Conservation (phyloP, 2,329 filamentous ascomycete genomes). For the Fusarium napiforme region DNA sequence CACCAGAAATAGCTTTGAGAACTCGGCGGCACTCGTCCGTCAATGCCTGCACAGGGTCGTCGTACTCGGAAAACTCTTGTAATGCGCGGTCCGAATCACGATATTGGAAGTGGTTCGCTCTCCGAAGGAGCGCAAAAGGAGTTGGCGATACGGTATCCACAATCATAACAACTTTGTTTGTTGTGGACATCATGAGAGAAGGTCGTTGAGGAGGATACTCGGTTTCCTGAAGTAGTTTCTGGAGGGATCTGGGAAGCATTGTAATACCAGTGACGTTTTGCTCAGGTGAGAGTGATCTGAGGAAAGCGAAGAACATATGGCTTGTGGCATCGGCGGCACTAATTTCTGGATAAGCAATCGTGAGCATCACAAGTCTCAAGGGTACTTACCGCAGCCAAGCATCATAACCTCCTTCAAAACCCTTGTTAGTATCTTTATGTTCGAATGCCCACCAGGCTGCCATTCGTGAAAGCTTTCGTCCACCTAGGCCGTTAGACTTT, state of each 20-base stretch:
- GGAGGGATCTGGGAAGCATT: slow-evolving; percentile 86
- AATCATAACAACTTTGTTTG: slow-evolving; percentile 94
- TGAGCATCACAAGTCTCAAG: slow-evolving; percentile 4
- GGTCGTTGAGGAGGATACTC: slow-evolving; percentile 91
- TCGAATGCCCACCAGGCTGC: slow-evolving; percentile 99
- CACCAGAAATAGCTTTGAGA: slow-evolving; percentile 84
- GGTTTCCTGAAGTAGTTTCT: slow-evolving; percentile 89
- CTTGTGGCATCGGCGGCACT: slow-evolving; percentile 95
- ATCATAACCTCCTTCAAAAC: slow-evolving; percentile 94
- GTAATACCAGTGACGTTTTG: slow-evolving; percentile 82
- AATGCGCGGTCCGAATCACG: slow-evolving; percentile 87
- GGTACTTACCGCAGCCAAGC: slow-evolving; percentile 78
- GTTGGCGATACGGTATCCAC: slow-evolving; percentile 95
- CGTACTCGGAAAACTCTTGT: slow-evolving; percentile 85
- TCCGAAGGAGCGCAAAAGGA: slow-evolving; percentile 87
- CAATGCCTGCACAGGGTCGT: slow-evolving; percentile 87
- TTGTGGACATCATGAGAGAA: slow-evolving; percentile 79
- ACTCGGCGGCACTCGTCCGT: slow-evolving; percentile 96
- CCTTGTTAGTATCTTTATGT: slow-evolving; percentile 84
- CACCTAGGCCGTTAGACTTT: slow-evolving; percentile 92
- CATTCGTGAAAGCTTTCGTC: slow-evolving; percentile 92
- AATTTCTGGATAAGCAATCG: slow-evolving; percentile 26
- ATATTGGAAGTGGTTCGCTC: slow-evolving; percentile 95
- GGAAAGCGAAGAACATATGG: slow-evolving; percentile 97
- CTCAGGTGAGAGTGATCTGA: slow-evolving; percentile 89